phyloP scores from a whole-genome alignment of 495 filamentous ascomycete species.

The Tuber borchii region DNA sequence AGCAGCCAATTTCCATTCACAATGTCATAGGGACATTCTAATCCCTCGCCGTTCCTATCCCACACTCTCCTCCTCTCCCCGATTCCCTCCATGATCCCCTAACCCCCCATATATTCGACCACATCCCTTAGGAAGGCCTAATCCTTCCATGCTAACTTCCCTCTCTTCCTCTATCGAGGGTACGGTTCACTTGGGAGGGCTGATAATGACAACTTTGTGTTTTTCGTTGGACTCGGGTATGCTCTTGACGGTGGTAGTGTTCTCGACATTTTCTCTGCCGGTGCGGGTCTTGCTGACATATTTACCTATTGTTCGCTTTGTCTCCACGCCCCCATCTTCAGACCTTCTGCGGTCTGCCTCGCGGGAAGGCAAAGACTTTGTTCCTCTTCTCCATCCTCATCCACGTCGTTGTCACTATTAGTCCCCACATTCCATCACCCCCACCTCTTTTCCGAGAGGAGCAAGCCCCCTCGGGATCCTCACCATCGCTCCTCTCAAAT shows the following conservation, averaged over 20 bases:
- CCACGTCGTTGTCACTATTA: background rate
- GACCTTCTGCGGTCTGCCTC: background rate
- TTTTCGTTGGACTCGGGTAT: background rate
- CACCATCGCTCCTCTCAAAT: background rate
- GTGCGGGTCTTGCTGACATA: no score
- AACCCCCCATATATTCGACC: background rate
- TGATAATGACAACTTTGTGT: background rate
- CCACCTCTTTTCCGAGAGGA: background rate
- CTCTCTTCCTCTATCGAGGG: background rate
- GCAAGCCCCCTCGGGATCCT: background rate
- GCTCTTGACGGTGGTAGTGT: background rate
- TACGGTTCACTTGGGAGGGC: background rate
- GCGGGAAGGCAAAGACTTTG: background rate
- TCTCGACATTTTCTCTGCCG: background rate
- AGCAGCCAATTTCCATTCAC: background rate
- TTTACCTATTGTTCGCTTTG: no score
- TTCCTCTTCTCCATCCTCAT: background rate
- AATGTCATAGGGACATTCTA: background rate
- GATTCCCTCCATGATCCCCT: background rate
- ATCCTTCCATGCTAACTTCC: background rate
- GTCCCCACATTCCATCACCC: background rate
- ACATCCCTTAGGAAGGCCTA: background rate
- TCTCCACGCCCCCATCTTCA: background rate
- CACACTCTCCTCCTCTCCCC: background rate
- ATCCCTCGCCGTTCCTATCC: background rate